Evolutionary conservation across 495 filamentous ascomycete species (phyloP).

Genomic region (Immersiella caudata): DNA sequence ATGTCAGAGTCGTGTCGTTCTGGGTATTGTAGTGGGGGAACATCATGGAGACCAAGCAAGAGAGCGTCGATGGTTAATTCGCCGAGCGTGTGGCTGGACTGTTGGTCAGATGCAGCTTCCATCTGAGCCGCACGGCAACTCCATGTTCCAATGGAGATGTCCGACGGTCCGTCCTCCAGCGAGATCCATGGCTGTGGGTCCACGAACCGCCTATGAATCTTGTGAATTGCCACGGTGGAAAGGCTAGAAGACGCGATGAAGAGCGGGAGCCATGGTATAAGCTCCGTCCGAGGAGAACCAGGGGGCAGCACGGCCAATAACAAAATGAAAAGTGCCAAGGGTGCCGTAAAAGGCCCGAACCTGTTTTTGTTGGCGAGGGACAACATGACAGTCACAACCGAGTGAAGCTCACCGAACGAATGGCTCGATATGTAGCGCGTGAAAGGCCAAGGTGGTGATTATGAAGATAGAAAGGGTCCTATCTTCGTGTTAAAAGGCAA

Average conservation of each 20-base stretch:
- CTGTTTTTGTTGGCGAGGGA: slow-evolving; percentile 19
- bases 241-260: slow-evolving; percentile 28
- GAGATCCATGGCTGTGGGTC: neutral
- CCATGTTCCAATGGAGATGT: slow-evolving; percentile 22
- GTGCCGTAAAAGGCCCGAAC: slow-evolving; percentile 26
- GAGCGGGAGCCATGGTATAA: slow-evolving; percentile 35
- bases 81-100: neutral
- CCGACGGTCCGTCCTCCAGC: slow-evolving; percentile 16
- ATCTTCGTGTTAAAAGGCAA: slow-evolving; percentile 18
- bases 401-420: slow-evolving; percentile 25
- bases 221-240: slow-evolving; percentile 23
- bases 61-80: slow-evolving; percentile 20
- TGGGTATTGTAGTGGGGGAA: slow-evolving; percentile 26
- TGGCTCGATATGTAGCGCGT: slow-evolving; percentile 24
- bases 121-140: slow-evolving; percentile 15
- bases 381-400: neutral
- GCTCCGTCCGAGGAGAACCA: slow-evolving; percentile 21
- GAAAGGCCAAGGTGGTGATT: slow-evolving; percentile 27
- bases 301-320: slow-evolving; percentile 25
- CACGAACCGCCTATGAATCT: slow-evolving; percentile 2
- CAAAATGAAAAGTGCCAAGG: slow-evolving; percentile 26
- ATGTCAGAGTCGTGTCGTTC: slow-evolving; percentile 26
- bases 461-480: slow-evolving; percentile 36
- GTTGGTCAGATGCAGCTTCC: slow-evolving; percentile 1
- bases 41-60: slow-evolving; percentile 18